Percentiles rank a stretch among this genome's conserved stretches.
These are phyloP conservation scores for Pyrenophora tritici-repentis DNA, from an alignment of 2,329 filamentous ascomycete species.

Conservation along the genomic window DNA sequence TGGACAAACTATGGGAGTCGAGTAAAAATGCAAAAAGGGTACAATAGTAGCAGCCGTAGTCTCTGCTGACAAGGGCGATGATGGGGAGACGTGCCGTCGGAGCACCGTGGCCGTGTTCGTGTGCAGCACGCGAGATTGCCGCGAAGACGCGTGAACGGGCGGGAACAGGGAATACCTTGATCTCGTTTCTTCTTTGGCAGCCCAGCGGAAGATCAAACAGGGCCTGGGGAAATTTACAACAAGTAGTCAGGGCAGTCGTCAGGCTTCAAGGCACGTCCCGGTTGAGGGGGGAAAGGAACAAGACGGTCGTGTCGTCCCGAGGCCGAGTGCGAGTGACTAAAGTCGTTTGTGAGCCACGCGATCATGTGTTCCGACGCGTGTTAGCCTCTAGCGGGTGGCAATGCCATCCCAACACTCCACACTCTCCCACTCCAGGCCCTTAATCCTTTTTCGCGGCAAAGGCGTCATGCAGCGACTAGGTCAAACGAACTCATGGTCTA, in stretches of 20 bases:
- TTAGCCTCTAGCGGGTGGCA: constrained; percentile 25
- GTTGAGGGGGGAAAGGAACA: constrained; percentile 13
- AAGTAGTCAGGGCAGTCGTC: constrained; percentile 8
- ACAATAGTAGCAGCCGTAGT: constrained; percentile 4
- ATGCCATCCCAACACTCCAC: constrained; percentile 10
- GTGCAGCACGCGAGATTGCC: constrained; percentile 13
- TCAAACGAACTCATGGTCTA: constrained; percentile 16
- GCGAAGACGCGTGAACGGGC: constrained; percentile 28
- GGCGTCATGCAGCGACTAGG: constrained; percentile 7
- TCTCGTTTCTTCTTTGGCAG: no score
- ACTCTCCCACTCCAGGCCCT: not conserved
- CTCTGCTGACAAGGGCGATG: constrained; percentile 3
- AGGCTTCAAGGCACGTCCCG: constrained; percentile 25
- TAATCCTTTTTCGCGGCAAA: constrained; percentile 7
- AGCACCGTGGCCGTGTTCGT: constrained; percentile 10
- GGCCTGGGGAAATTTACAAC: constrained; percentile 11
- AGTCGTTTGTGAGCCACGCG: constrained; percentile 23
- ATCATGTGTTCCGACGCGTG: constrained; percentile 28
- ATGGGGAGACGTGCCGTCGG: constrained; percentile 15
- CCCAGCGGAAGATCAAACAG: not conserved
- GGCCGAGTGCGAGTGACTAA: constrained; percentile 17
- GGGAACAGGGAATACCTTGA: not conserved
- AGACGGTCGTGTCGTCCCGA: constrained; percentile 3
- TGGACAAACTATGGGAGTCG: not conserved
- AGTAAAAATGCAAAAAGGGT: not conserved